Base-by-base conservation (phyloP, 345 rosid species). In the Physaria fendleri region DNA sequence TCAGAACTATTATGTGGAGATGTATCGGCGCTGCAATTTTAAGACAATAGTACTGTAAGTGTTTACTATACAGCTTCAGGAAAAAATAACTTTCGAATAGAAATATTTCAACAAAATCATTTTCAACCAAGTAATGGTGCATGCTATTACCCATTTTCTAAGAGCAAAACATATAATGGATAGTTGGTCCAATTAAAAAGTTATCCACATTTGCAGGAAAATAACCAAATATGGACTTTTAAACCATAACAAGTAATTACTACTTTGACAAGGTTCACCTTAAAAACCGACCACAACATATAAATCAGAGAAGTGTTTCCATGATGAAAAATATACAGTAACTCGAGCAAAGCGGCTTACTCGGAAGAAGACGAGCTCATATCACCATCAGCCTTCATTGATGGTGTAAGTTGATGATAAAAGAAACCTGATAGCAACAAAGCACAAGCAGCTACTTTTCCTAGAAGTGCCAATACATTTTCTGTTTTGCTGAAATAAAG, bases 401-500 rank as follows among this genome's bases (percentile, higher is more conserved):
- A 64, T 16, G 96, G 86, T 15, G 80, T 85, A 64, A 82, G 82
- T 79, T 76, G 90, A 69, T 78, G 80, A 71, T 82, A 87, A 74
- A 87, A 90, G 84, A 94, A 90, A 39, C 97, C 95, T 29, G 97
- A 90, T 68, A 90, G 66, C 12, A 76, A 72, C 75, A 90, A 70
- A 25, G 96, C 90, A 72, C 78, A 81, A 2, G 85, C 46, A 59
- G 99, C 88, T 69, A 90, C 92, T 80, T 77, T 90, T 18, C 96
- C 87, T 68, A 94, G 78, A 77, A 87, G 75, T 23, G 81, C 76
- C 63, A 94, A 76, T 56, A 74, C 90, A 63, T 81, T 81, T 71
- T 92, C 78, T 29, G 95, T 88, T 73, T 87, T 87, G 73, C 99
- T 94, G 89, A 42, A 59, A 32, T 13, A 55, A 75, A 25, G 45